Conservation (phyloP, 805 yeast genomes). For the Metschnikowia bowlesiae region DNA sequence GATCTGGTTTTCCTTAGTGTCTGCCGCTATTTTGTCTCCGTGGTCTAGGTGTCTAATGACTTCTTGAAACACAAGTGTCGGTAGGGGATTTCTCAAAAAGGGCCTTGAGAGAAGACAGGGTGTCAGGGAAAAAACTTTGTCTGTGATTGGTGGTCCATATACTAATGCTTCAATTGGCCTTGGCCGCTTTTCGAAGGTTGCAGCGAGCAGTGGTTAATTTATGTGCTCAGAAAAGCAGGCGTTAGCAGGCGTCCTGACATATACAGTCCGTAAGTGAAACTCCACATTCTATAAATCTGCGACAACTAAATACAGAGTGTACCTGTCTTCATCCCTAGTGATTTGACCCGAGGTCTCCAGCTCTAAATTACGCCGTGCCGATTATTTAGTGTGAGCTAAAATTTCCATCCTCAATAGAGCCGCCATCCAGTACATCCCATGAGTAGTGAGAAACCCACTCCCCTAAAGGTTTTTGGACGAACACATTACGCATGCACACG, state of each 20-base stretch:
- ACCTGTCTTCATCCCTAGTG: neutral
- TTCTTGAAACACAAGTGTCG: neutral
- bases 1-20: neutral
- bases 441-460: conserved; percentile 19
- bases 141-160: too few relatives aligned
- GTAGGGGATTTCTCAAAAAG: neutral
- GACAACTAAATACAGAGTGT: neutral
- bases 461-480: conserved; percentile 40
- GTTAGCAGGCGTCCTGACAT: neutral
- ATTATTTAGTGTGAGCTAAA: neutral
- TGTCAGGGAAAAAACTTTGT: neutral
- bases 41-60: neutral
- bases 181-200: neutral
- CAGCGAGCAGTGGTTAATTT: neutral
- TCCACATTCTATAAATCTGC: neutral
- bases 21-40: neutral
- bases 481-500: conserved; percentile 42
- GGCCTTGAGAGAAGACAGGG: neutral
- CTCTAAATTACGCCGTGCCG: neutral
- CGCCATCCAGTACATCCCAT: neutral
- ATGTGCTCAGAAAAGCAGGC: conserved; percentile 1
- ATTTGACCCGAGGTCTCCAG: neutral
- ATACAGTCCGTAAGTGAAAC: conserved; percentile 1
- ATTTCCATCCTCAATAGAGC: neutral
- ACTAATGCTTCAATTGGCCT: too few relatives aligned